Conservation (phyloP, 169 alveolate species). For the Toxoplasma gondii region DNA sequence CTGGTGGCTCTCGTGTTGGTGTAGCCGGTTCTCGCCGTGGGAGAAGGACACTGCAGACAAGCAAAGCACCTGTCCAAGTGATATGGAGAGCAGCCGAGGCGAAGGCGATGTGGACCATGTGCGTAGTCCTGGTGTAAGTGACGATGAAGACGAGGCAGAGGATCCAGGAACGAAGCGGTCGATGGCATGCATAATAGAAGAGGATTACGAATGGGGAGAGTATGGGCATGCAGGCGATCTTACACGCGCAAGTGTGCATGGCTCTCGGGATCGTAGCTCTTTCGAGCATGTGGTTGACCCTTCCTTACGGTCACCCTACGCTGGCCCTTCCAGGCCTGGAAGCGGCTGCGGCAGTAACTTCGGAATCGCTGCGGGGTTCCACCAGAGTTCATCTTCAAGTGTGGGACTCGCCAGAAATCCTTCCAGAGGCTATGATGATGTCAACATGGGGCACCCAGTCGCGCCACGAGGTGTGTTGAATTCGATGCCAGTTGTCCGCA, state of each 20-base stretch:
- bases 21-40: constrained; percentile 41
- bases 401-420: background rate
- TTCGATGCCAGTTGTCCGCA: background rate
- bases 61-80: constrained; percentile 19
- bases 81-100: background rate
- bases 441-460: constrained; percentile 11
- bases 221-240: background rate
- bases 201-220: background rate
- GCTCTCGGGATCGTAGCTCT: background rate
- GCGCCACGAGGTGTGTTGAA: background rate
- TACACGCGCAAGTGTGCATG: background rate
- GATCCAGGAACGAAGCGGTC: background rate
- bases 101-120: background rate
- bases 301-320: background rate
- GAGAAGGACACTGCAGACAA: constrained; percentile 16
- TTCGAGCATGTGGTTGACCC: background rate
- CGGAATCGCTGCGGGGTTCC: background rate
- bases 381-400: background rate
- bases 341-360: background rate
- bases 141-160: background rate
- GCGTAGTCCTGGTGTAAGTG: background rate
- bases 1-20: constrained; percentile 40
- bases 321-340: background rate
- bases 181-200: background rate
- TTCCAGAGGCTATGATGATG: background rate